Conservation (phyloP, 1,139 yeast genomes). For the Taphrina sp. region DNA sequence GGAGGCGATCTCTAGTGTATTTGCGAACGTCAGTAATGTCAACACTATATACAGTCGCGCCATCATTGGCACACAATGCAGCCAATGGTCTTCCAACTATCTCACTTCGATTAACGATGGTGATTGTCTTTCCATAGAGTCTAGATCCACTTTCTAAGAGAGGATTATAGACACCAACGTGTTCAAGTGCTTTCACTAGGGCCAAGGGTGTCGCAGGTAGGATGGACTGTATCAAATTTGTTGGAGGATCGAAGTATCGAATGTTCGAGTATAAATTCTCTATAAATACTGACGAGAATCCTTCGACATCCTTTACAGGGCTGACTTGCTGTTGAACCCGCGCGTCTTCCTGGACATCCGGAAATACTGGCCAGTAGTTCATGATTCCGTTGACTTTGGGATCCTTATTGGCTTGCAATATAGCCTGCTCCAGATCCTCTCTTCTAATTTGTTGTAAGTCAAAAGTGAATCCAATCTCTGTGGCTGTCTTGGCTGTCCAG, state of each 20-base stretch:
- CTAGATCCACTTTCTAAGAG: conserved; percentile 85
- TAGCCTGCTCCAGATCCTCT: conserved; percentile 79
- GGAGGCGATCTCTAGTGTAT: conserved; percentile 88
- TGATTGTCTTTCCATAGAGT: conserved; percentile 84
- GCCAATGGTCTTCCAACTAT: conserved; percentile 97
- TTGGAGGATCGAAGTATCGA: conserved; percentile 69
- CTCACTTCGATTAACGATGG: conserved; percentile 89
- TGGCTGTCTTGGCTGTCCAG: conserved; percentile 92
- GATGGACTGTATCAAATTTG: conserved; percentile 64
- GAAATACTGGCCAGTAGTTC: conserved; percentile 96
- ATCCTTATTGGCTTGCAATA: conserved; percentile 78
- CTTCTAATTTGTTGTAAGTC: conserved; percentile 71
- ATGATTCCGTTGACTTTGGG: conserved; percentile 81
- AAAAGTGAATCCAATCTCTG: conserved; percentile 77
- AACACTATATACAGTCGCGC: conserved; percentile 91
- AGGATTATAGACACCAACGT: conserved; percentile 79
- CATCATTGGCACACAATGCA: conserved; percentile 92
- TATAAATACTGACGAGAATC: conserved; percentile 83
- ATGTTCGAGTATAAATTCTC: conserved; percentile 92
- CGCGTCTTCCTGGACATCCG: conserved; percentile 87
- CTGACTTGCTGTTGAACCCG: conserved; percentile 87
- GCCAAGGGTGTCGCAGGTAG: conserved; percentile 97
- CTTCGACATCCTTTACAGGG: conserved; percentile 91
- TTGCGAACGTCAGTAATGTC: conserved; percentile 85
- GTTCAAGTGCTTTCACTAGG: conserved; percentile 86